These are phyloP conservation scores for Coniferiporia sulphurascens DNA, from an alignment of 1,284 basidiomycete species.

Conservation along the genomic window DNA sequence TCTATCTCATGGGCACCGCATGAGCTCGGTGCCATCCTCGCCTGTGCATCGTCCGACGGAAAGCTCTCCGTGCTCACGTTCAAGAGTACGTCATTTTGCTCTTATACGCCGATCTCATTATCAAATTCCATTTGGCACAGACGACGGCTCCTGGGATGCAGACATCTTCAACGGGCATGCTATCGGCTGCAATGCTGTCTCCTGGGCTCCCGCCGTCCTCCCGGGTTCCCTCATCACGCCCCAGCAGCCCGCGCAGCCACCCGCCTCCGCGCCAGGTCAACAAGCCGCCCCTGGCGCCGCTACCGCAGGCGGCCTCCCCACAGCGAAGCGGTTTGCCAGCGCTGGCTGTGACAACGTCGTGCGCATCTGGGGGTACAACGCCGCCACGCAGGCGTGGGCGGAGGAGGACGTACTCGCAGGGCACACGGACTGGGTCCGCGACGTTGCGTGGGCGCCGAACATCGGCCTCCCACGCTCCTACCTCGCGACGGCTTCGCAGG, in stretches of 20 bases:
- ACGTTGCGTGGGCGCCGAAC: constrained; percentile 97
- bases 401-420: constrained; percentile 87
- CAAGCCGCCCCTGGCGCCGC: constrained; percentile 15
- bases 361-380: constrained; percentile 88
- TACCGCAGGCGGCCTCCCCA: constrained; percentile 26
- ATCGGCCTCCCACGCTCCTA: constrained; percentile 93
- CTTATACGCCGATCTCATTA: not conserved
- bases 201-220: constrained; percentile 92
- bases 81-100: constrained; percentile 69
- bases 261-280: constrained; percentile 31
- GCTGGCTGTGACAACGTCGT: constrained; percentile 97
- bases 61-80: constrained; percentile 96
- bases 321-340: constrained; percentile 85
- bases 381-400: constrained; percentile 77
- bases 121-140: constrained; percentile 36
- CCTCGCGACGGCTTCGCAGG: constrained; percentile 94
- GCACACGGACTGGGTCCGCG: constrained; percentile 96
- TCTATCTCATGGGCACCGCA: constrained; percentile 98
- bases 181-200: constrained; percentile 95
- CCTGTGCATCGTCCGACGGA: constrained; percentile 97
- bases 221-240: constrained; percentile 80
- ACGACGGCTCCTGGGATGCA: constrained; percentile 95
- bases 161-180: constrained; percentile 95
- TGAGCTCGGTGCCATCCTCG: constrained; percentile 93
- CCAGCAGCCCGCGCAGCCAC: constrained; percentile 32